Percentiles rank a stretch among this genome's conserved stretches.
Conservation (phyloP, 1,284 basidiomycete species). For the Trichosporon ovoides region DNA sequence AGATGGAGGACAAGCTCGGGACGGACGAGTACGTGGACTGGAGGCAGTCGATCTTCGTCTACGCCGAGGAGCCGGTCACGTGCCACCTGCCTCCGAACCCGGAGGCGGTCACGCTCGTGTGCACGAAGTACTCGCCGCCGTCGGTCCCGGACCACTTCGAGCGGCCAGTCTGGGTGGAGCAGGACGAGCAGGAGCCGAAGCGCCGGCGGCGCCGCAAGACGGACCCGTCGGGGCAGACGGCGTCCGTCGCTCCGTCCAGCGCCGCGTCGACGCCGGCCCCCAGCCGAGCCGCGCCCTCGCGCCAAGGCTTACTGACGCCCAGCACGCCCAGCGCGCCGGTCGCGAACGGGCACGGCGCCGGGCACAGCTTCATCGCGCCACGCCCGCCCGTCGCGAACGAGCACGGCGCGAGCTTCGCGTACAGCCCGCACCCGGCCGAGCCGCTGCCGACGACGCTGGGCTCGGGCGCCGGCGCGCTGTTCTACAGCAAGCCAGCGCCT, state of each 20-base stretch:
- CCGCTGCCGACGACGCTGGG: neutral
- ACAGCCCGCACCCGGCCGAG: neutral
- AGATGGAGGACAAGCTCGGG: slow-evolving; percentile 34
- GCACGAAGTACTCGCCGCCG: slow-evolving; percentile 9
- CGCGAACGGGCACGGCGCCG: neutral
- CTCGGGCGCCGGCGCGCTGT: neutral
- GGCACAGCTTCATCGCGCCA: neutral
- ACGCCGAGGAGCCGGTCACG: slow-evolving; percentile 24
- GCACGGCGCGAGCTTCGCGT: neutral
- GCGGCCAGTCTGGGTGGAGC: slow-evolving; percentile 12
- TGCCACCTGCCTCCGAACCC: slow-evolving; percentile 12
- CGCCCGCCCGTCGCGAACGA: neutral
- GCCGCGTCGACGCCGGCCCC: neutral
- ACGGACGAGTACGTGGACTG: slow-evolving; percentile 40
- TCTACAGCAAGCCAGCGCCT: neutral
- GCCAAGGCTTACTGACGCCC: neutral
- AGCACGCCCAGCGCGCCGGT: neutral
- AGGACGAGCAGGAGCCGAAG: slow-evolving; percentile 8
- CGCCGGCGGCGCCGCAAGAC: slow-evolving; percentile 18
- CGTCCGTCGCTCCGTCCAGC: neutral
- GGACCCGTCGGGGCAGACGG: neutral
- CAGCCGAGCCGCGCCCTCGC: neutral
- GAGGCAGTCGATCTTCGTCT: slow-evolving; percentile 33
- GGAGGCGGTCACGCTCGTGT: slow-evolving; percentile 10
- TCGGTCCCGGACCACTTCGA: slow-evolving; percentile 18